Conservation (phyloP, 805 yeast genomes). For the Candida rishiriensis region DNA sequence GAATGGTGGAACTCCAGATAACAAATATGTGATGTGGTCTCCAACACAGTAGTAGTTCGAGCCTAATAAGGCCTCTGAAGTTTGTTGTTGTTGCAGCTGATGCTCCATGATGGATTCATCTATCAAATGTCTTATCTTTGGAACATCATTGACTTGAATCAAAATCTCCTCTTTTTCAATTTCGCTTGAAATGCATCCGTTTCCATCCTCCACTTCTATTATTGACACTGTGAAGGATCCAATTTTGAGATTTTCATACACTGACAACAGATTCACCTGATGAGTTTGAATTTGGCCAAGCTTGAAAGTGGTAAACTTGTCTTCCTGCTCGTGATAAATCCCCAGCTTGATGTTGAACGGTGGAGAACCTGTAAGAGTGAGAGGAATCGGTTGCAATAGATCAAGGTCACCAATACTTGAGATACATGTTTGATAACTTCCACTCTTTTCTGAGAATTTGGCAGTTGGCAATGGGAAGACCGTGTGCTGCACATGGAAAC, state of each 20-base stretch:
- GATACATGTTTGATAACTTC: slow-evolving; percentile 26
- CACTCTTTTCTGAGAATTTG: slow-evolving; percentile 15
- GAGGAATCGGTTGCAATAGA: slow-evolving; percentile 45
- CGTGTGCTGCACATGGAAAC: slow-evolving; percentile 41
- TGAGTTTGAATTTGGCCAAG: slow-evolving; percentile 39
- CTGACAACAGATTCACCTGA: slow-evolving; percentile 34
- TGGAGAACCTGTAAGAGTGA: slow-evolving; percentile 51
- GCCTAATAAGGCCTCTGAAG: slow-evolving; percentile 3
- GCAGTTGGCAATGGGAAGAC: slow-evolving; percentile 64
- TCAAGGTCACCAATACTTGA: slow-evolving; percentile 21
- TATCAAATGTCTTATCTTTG: slow-evolving; percentile 48
- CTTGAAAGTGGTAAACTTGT: slow-evolving; percentile 43
- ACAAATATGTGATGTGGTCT: slow-evolving; percentile 71
- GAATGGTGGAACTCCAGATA: slow-evolving; percentile 80
- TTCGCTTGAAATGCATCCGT: slow-evolving; percentile 58
- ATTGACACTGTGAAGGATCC: slow-evolving; percentile 69
- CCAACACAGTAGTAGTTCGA: slow-evolving; percentile 78
- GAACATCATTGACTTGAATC: slow-evolving; percentile 73
- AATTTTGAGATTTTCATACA: slow-evolving; percentile 51
- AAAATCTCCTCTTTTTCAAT: slow-evolving; percentile 30
- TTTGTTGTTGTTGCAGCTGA: slow-evolving; percentile 4
- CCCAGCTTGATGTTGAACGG: slow-evolving; percentile 60
- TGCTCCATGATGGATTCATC: slow-evolving; percentile 32
- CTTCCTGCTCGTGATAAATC: slow-evolving; percentile 57
- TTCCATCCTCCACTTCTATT: slow-evolving; percentile 55